These are phyloP conservation scores for Aureobasidium uvarum DNA, from an alignment of 2,329 filamentous ascomycete genomes.

Conservation along the genomic window DNA sequence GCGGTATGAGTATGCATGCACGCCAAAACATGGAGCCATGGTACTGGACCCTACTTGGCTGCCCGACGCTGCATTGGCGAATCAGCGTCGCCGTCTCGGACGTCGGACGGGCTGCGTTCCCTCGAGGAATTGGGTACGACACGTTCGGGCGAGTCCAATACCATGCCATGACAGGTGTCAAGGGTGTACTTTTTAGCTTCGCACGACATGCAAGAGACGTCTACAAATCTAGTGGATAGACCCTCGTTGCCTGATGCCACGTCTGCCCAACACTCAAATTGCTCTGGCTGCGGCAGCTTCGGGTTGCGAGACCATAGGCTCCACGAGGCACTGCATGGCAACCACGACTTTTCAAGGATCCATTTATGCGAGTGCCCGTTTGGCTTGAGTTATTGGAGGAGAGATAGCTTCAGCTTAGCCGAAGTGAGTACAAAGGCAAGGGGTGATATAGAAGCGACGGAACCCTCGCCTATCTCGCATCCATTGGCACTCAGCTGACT, in stretches of 20 bases:
- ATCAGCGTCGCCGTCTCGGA: conserved; percentile 19
- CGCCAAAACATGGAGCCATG: conserved; percentile 15
- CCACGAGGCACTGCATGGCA: conserved; percentile 25
- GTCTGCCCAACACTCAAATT: background rate
- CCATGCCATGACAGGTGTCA: conserved; percentile 22
- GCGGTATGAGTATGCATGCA: conserved; percentile 20
- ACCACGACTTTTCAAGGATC: conserved; percentile 18
- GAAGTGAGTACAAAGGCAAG: conserved; percentile 25
- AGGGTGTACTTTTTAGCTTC: conserved; percentile 22
- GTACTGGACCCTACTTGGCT: conserved; percentile 22
- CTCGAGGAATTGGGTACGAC: conserved; percentile 20
- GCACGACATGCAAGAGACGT: conserved; percentile 18
- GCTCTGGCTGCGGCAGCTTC: conserved; percentile 6
- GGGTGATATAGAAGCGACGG: conserved; percentile 13
- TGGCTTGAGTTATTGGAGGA: conserved; percentile 12
- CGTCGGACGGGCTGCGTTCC: conserved; percentile 16
- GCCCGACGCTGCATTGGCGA: conserved; percentile 25
- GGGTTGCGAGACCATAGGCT: conserved; percentile 8
- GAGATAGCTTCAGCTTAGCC: background rate
- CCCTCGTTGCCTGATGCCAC: background rate
- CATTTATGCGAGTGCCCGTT: conserved; percentile 15
- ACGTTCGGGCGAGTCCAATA: background rate
- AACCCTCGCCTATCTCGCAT: conserved; percentile 19
- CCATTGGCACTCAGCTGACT: conserved; percentile 25
- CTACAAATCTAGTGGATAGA: conserved; percentile 4